Base-by-base conservation (phyloP, 2,329 filamentous ascomycete genomes). In the Cladorrhinum sp. region DNA sequence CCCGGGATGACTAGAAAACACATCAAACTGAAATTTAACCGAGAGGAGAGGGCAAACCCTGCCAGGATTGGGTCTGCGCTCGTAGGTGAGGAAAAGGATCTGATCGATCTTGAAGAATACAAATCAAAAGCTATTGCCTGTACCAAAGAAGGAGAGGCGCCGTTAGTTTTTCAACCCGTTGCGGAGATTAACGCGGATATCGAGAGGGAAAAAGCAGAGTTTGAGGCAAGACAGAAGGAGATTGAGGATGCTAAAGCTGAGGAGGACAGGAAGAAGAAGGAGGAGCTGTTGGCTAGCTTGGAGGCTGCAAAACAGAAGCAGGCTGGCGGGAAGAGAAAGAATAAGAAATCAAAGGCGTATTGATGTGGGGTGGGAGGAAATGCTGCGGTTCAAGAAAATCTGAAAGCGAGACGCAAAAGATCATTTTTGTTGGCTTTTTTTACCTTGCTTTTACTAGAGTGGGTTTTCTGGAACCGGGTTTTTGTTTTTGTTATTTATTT, bases 11-110 rank as follows among this genome's bases (percentile, higher is more conserved):
- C 84, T 62, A 82, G 91, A 18, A 83, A 87, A 29, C 85, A 90
- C 72, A 82, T 95, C 75, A 93, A 93, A 76, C 82, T 88, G 65
- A 95, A 95, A 72, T 95, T 91, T 76, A 90, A 88, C 68, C 86
- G 88, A 62, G 91, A 95, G 74, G 91, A 95, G 75, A 81, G 85
- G 32, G 78, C 84, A 57, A 81, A 88, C 64, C 86, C 89, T 0
- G 75, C 77, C 2, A 81, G 84, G 63, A 81, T 96, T 66, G 85
- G 85, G 62, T 79, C 80, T 36, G 85, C 85, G 4, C 77, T 95
- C 59, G 82, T 82, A 36, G 85, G 84, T 59, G 78, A 82, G 66
- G 83, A 85, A 74, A 79, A 79, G 27, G 77, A 81, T 49, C 75
- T 74, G 68, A 86, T 88, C 65, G 80, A 86, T 68, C 74, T 88